These are phyloP conservation scores for Calonectria pteridis DNA, from an alignment of 2,329 filamentous ascomycete species.

Conservation along the genomic window DNA sequence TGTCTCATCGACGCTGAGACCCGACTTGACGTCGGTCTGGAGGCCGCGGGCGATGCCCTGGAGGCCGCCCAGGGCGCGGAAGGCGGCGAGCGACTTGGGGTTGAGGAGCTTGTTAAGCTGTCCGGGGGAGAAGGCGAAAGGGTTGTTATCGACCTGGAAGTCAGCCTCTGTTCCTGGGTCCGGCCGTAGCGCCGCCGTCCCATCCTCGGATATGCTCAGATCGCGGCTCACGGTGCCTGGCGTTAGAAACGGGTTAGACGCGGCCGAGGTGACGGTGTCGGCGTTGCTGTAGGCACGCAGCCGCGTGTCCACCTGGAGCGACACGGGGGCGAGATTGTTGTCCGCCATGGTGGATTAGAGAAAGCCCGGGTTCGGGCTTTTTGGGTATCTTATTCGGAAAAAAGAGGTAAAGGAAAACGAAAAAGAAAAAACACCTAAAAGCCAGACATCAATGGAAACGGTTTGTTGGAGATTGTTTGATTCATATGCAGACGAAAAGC, in stretches of 20 bases:
- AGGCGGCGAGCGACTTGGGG: slow-evolving; percentile 85
- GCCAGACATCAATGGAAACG: not conserved
- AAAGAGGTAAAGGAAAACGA: not conserved
- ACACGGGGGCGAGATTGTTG: not conserved
- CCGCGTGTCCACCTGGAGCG: slow-evolving; percentile 4
- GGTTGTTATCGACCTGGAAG: slow-evolving; percentile 79
- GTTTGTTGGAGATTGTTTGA: not conserved
- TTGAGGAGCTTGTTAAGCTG: slow-evolving; percentile 86
- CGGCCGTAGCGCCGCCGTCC: slow-evolving; percentile 63
- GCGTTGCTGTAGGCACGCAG: slow-evolving; percentile 10
- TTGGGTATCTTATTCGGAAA: not conserved
- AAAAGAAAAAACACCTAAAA: not conserved
- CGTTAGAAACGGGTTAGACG: slow-evolving; percentile 8
- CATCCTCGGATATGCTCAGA: not conserved
- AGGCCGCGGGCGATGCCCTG: slow-evolving; percentile 81
- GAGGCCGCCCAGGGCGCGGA: slow-evolving; percentile 81
- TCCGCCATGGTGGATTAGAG: not conserved
- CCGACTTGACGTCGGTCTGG: slow-evolving; percentile 75
- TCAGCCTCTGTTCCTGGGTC: slow-evolving; percentile 80
- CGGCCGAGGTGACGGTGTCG: not conserved
- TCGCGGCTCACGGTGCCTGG: not conserved
- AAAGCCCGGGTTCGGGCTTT: not conserved
- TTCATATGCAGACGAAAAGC: slow-evolving; percentile 6
- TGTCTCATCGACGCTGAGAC: slow-evolving; percentile 80
- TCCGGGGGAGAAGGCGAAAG: slow-evolving; percentile 84